These are phyloP conservation scores for Boletus mariae DNA, from an alignment of 1,284 basidiomycete genomes.

Conservation along the genomic window DNA sequence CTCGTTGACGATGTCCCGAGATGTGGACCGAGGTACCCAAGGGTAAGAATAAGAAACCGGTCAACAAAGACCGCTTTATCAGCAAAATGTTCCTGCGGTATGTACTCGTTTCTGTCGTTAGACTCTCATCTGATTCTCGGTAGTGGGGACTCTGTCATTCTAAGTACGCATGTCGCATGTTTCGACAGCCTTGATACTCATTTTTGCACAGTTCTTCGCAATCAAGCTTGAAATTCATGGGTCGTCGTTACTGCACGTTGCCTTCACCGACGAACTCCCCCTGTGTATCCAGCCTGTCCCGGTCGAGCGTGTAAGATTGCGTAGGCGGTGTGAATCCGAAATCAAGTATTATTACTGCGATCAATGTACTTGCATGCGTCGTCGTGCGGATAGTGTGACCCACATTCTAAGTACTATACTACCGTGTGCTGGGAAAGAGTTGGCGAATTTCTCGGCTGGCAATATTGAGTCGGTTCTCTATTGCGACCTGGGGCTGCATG, in stretches of 20 bases:
- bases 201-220: constrained; percentile 68
- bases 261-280: background rate
- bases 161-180: constrained; percentile 59
- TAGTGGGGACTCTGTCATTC: constrained; percentile 92
- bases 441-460: constrained; percentile 53
- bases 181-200: constrained; percentile 18
- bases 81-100: constrained; percentile 95
- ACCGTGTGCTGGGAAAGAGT: constrained; percentile 33
- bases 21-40: constrained; percentile 99
- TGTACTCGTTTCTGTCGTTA: constrained; percentile 24
- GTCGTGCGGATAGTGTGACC: background rate
- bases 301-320: background rate
- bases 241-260: background rate
- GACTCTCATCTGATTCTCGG: constrained; percentile 10
- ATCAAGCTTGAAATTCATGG: constrained; percentile 58
- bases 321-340: background rate
- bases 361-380: background rate
- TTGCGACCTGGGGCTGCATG: constrained; percentile 35
- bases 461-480: constrained; percentile 49
- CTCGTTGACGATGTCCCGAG: constrained; percentile 39
- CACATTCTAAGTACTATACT: background rate
- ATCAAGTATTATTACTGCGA: constrained; percentile 3
- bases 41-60: constrained; percentile 96
- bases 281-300: background rate
- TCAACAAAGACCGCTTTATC: constrained; percentile 99